phyloP scores from a whole-genome alignment of 805 yeast species.

The Wickerhamia fluorescens region DNA sequence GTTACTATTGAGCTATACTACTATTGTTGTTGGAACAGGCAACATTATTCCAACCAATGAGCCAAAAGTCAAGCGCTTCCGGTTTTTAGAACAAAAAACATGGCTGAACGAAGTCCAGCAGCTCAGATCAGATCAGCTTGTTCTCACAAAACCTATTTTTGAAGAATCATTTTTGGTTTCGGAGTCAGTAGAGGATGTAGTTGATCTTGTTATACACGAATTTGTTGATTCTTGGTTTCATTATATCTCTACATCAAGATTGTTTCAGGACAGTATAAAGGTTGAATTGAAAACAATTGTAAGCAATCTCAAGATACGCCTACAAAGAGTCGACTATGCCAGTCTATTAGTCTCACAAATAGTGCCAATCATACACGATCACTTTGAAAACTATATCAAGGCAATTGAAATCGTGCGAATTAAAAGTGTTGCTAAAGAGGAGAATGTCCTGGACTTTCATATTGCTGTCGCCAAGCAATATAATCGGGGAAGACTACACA shows the following conservation, averaged over 20 bases:
- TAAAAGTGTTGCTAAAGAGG: constrained; percentile 1
- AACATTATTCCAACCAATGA: background rate
- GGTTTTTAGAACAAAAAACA: constrained; percentile 4
- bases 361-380: constrained; percentile 61
- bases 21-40: background rate
- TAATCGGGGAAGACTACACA: constrained; percentile 50
- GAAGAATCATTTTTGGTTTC: constrained; percentile 48
- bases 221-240: constrained; percentile 54
- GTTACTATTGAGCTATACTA: constrained; percentile 1
- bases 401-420: constrained; percentile 30
- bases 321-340: constrained; percentile 44
- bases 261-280: constrained; percentile 35
- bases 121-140: constrained; percentile 1
- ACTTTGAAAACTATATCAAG: constrained; percentile 44
- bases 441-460: constrained; percentile 28
- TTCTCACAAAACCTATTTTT: constrained; percentile 19
- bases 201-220: constrained; percentile 41
- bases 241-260: constrained; percentile 28
- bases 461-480: constrained; percentile 37
- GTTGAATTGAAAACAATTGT: constrained; percentile 38
- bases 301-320: constrained; percentile 32
- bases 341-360: constrained; percentile 49
- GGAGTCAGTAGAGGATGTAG: constrained; percentile 46
- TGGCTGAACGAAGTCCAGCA: constrained; percentile 7
- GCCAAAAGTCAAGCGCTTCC: constrained; percentile 3